Conservation (phyloP, 2,329 filamentous ascomycete species). For the Onygenales sp. region DNA sequence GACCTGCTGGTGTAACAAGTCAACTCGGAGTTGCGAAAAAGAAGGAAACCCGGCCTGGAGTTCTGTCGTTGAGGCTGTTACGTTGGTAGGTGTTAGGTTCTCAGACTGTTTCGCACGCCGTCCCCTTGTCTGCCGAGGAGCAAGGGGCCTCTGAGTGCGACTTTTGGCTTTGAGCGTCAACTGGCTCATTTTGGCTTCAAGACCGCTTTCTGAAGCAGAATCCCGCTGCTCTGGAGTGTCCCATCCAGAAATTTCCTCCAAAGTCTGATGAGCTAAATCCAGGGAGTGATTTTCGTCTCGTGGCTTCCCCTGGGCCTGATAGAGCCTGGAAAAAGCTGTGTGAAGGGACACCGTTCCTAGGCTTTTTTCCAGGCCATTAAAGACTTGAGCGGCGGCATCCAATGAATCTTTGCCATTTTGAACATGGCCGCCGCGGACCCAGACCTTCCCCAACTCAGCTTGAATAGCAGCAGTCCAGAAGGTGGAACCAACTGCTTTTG, state of each 20-base stretch:
- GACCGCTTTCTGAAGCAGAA: constrained; percentile 21
- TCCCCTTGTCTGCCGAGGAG: background rate
- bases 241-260: constrained; percentile 32
- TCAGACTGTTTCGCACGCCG: background rate
- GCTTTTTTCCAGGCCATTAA: constrained; percentile 42
- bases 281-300: constrained; percentile 43
- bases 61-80: constrained; percentile 15
- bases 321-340: constrained; percentile 35
- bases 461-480: constrained; percentile 42
- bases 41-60: constrained; percentile 21
- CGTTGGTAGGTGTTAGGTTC: background rate
- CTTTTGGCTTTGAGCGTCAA: constrained; percentile 26
- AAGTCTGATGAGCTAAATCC: constrained; percentile 36
- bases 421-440: constrained; percentile 40
- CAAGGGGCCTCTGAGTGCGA: constrained; percentile 9
- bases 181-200: constrained; percentile 35
- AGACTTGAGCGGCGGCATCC: constrained; percentile 48
- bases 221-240: constrained; percentile 20
- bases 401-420: constrained; percentile 47
- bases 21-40: constrained; percentile 36
- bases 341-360: constrained; percentile 43
- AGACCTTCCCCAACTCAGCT: constrained; percentile 38
- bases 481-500: constrained; percentile 55
- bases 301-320: constrained; percentile 33
- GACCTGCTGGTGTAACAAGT: constrained; percentile 36